phyloP scores from a whole-genome alignment of 148 eudicot species.

The Amaranthus hypochondriacus region DNA sequence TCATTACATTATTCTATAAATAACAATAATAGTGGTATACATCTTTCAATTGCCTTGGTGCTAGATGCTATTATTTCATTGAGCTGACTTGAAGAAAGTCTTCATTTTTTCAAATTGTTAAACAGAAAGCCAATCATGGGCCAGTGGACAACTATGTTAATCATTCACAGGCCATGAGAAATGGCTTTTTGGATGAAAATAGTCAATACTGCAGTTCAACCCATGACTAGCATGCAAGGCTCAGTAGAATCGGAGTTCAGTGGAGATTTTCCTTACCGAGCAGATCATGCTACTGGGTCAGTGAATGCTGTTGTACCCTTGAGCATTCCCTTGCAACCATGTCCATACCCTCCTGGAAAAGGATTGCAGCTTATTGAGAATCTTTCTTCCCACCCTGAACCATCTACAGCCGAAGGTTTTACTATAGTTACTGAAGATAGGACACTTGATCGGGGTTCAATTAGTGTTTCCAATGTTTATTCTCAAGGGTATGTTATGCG shows the following conservation, averaged over 20 bases:
- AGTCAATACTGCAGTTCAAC: conserved; percentile 30
- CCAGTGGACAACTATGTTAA: conserved; percentile 52
- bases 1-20: too few species aligned
- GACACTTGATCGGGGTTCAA: conserved; percentile 40
- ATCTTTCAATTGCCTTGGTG: not conserved
- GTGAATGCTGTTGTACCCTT: conserved; percentile 34
- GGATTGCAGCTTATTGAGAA: conserved; percentile 39
- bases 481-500: conserved; percentile 62
- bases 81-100: not conserved
- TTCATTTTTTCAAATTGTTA: conserved; percentile 13
- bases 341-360: conserved; percentile 34
- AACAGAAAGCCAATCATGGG: conserved; percentile 63
- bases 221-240: conserved; percentile 37
- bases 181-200: conserved; percentile 50
- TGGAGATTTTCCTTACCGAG: conserved; percentile 38
- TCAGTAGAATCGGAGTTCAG: conserved; percentile 45
- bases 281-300: conserved; percentile 30
- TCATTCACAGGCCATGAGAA: conserved; percentile 44
- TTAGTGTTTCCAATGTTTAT: conserved; percentile 51
- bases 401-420: conserved; percentile 39
- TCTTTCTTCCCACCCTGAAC: conserved; percentile 39
- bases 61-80: conserved; percentile 11
- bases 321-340: conserved; percentile 37
- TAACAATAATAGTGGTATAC: too few species aligned
- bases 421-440: conserved; percentile 37